These are phyloP conservation scores for Dysphania ambrosioides DNA, from an alignment of 148 eudicot genomes.

Conservation along the genomic window DNA sequence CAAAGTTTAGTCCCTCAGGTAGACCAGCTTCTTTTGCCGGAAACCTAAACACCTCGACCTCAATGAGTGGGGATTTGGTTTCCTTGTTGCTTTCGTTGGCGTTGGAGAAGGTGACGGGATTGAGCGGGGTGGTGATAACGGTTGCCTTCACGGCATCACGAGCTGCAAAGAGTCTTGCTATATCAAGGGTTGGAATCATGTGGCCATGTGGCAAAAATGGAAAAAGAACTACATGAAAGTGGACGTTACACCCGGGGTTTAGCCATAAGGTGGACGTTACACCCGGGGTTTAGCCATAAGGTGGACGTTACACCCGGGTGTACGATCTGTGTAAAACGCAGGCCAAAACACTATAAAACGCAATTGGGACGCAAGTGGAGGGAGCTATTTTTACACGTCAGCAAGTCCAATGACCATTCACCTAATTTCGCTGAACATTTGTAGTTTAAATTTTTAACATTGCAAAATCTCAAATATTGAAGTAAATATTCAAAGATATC, in stretches of 20 bases:
- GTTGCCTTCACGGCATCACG: conserved; percentile 40
- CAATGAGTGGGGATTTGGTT: background rate
- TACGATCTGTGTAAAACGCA: too few relatives aligned
- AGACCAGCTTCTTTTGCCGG: conserved; percentile 37
- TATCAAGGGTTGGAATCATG: conserved; percentile 51
- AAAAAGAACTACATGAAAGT: conserved; percentile 48
- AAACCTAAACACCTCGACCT: conserved; percentile 29
- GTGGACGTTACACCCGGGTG: too few relatives aligned
- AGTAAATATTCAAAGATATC: too few relatives aligned
- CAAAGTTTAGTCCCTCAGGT: conserved; percentile 42
- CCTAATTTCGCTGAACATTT: too few relatives aligned
- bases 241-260: background rate
- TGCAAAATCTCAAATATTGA: too few relatives aligned
- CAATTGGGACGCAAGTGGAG: too few relatives aligned
- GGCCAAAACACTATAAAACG: too few relatives aligned
- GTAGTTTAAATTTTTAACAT: too few relatives aligned
- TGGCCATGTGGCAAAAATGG: conserved; percentile 57
- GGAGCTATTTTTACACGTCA: too few relatives aligned
- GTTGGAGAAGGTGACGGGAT: conserved; percentile 32
- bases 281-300: background rate
- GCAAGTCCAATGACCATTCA: too few relatives aligned
- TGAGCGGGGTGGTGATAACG: conserved; percentile 54
- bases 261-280: background rate
- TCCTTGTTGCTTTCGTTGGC: conserved; percentile 11
- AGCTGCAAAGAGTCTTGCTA: conserved; percentile 44